A percentile compares a stretch with the other conserved stretches of the same genome.
These are phyloP conservation scores for Canavalia ensiformis DNA, from an alignment of 306 rosid genomes.

Conservation along the genomic window DNA sequence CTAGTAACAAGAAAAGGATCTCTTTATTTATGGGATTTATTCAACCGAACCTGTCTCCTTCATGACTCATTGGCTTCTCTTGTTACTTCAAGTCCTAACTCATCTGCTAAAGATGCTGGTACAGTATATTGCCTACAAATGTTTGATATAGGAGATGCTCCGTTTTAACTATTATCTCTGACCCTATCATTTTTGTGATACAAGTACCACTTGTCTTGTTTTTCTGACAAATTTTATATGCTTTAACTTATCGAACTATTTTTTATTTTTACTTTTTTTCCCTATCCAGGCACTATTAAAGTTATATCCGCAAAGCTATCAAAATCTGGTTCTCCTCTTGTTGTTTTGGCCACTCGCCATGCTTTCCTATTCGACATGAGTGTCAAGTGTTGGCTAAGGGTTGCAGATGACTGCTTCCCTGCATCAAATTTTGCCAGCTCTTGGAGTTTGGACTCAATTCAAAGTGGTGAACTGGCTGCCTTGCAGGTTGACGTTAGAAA, in stretches of 20 bases:
- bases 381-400: constrained; percentile 96
- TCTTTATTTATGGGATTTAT: constrained; percentile 86
- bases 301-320: constrained; percentile 87
- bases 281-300: constrained; percentile 70
- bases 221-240: neutral
- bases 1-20: constrained; percentile 91
- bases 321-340: constrained; percentile 78
- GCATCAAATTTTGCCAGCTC: constrained; percentile 98
- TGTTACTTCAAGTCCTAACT: constrained; percentile 63
- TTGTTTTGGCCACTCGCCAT: constrained; percentile 91
- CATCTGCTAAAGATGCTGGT: constrained; percentile 82
- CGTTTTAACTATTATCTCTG: constrained; percentile 3
- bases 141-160: constrained; percentile 32
- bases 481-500: constrained; percentile 97
- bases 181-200: neutral
- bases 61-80: constrained; percentile 85
- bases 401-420: constrained; percentile 98
- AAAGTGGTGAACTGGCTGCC: constrained; percentile 92
- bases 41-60: constrained; percentile 77
- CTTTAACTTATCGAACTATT: constrained; percentile 2
- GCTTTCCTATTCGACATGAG: constrained; percentile 91
- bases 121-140: constrained; percentile 26
- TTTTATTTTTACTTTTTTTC: constrained; percentile 16
- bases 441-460: constrained; percentile 91
- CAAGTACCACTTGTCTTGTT: constrained; percentile 17